phyloP scores from a whole-genome alignment of 768 basidiomycete genomes.

The Austroboletus eburneus region DNA sequence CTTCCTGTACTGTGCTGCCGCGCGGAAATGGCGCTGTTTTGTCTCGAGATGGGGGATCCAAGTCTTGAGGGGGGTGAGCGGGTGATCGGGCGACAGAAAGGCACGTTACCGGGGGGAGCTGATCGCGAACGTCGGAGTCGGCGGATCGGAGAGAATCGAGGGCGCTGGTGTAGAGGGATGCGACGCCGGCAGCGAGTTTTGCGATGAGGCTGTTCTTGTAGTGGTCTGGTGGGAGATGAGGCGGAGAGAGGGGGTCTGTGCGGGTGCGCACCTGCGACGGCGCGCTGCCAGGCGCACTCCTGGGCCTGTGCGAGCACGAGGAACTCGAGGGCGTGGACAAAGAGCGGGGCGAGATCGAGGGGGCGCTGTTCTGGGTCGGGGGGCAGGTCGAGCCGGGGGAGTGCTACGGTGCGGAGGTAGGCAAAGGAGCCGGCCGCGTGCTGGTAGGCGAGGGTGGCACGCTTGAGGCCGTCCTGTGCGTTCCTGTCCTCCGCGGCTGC shows the following conservation, averaged over 20 bases:
- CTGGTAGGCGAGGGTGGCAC: conserved; percentile 71
- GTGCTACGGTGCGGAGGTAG: conserved; percentile 49
- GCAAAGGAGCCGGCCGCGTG: conserved; percentile 70
- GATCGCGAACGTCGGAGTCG: conserved; percentile 38
- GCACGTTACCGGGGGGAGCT: conserved; percentile 52
- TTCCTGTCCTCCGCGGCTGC: conserved; percentile 69
- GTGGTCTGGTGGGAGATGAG: conserved; percentile 38
- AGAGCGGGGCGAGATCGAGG: conserved; percentile 60
- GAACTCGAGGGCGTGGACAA: conserved; percentile 59
- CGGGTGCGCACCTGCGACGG: conserved; percentile 62
- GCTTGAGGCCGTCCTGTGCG: conserved; percentile 76
- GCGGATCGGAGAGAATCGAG: conserved; percentile 41
- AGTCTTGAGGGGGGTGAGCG: conserved; percentile 36
- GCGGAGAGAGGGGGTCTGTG: background rate
- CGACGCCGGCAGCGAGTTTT: conserved; percentile 73
- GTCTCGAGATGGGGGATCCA: conserved; percentile 81
- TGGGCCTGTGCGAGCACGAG: conserved; percentile 94
- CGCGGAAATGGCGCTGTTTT: conserved; percentile 81
- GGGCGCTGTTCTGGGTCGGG: conserved; percentile 52
- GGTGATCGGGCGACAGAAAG: background rate
- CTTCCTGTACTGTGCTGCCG: conserved; percentile 85
- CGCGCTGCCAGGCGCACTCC: conserved; percentile 95
- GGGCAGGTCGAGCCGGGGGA: conserved; percentile 48
- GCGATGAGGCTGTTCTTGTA: conserved; percentile 82
- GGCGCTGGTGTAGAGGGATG: conserved; percentile 60